phyloP scores from a whole-genome alignment of 2,329 filamentous ascomycete genomes.

The Fusarium nematophilum region DNA sequence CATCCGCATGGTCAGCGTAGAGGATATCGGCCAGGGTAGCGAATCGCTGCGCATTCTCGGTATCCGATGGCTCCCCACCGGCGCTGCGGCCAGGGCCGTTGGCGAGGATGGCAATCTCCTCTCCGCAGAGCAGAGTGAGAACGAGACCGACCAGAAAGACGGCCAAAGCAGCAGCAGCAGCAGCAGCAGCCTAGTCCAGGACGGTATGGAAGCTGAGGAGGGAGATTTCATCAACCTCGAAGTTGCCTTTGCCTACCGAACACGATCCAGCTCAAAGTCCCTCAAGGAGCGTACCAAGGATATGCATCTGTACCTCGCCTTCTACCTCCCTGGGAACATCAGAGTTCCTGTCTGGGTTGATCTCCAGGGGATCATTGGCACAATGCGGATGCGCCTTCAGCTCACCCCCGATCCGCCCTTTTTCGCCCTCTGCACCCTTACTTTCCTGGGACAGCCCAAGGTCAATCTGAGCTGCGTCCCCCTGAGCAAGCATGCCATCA shows the following conservation, averaged over 20 bases:
- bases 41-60: conserved; percentile 78
- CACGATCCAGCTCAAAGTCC: conserved; percentile 69
- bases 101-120: conserved; percentile 66
- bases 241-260: conserved; percentile 78
- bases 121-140: conserved; percentile 50
- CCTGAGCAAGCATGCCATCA: conserved; percentile 74
- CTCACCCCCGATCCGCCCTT: conserved; percentile 82
- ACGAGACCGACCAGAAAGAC: conserved; percentile 49
- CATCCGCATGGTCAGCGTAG: conserved; percentile 79
- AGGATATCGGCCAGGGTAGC: conserved; percentile 80
- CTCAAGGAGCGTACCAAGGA: conserved; percentile 76
- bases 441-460: conserved; percentile 80
- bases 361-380: conserved; percentile 77
- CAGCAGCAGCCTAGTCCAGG: conserved; percentile 49
- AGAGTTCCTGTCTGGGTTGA: conserved; percentile 78
- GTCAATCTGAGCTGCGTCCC: conserved; percentile 78
- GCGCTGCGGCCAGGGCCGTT: conserved; percentile 73
- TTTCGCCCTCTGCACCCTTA: conserved; percentile 78
- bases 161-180: conserved; percentile 52
- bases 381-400: conserved; percentile 75
- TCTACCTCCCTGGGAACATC: conserved; percentile 71
- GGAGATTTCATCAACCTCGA: conserved; percentile 84
- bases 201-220: conserved; percentile 80
- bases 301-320: conserved; percentile 75
- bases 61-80: conserved; percentile 77